Evolutionary conservation across 768 basidiomycete genomes (phyloP).

Genomic region (Kwoniella pini): DNA sequence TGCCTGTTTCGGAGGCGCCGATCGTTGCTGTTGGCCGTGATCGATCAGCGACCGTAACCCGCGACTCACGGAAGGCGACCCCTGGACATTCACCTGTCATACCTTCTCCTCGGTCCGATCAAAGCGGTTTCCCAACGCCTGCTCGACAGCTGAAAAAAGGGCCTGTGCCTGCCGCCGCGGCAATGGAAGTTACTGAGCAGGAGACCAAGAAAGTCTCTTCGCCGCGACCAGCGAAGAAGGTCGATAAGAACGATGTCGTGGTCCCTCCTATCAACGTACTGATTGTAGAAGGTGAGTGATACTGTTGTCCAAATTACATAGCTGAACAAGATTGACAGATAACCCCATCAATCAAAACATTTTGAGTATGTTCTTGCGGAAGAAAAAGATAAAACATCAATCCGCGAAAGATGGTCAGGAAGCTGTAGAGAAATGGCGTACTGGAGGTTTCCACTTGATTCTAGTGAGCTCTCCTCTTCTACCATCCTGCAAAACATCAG

Average conservation of each 20-base stretch:
- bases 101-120: constrained; percentile 15
- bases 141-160: constrained; percentile 17
- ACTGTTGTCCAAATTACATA: not conserved
- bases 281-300: constrained; percentile 84
- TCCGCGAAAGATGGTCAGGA: constrained; percentile 93
- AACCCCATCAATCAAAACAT: constrained; percentile 99
- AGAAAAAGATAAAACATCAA: constrained; percentile 92
- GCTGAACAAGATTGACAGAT: constrained; percentile 62
- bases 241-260: constrained; percentile 65
- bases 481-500: constrained; percentile 16
- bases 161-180: constrained; percentile 1
- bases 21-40: constrained; percentile 40
- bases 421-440: constrained; percentile 92
- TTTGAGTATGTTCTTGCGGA: constrained; percentile 92
- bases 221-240: constrained; percentile 19
- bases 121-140: constrained; percentile 3
- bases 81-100: constrained; percentile 18
- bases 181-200: not conserved
- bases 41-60: constrained; percentile 36
- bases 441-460: constrained; percentile 91
- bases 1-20: constrained; percentile 26
- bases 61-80: not conserved
- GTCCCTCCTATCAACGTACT: constrained; percentile 96
- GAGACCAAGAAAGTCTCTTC: constrained; percentile 5
- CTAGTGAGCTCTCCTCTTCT: no score